Evolutionary conservation across 1,284 basidiomycete genomes (phyloP).

Genomic region (Fomitopsis betulina): DNA sequence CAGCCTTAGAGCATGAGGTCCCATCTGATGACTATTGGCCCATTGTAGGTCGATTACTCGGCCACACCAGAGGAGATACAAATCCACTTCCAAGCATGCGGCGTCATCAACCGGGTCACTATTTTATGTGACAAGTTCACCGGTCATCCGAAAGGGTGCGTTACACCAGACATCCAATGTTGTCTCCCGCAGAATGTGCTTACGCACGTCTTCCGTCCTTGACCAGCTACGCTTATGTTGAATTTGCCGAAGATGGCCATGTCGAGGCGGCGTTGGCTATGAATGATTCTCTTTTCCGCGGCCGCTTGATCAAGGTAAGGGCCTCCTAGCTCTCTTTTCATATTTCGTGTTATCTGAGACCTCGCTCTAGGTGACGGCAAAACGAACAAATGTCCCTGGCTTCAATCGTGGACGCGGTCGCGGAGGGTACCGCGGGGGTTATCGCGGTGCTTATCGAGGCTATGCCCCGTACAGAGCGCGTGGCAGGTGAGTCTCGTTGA

Average conservation of each 20-base stretch:
- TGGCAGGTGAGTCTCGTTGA: slow-evolving; percentile 58
- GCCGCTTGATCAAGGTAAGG: slow-evolving; percentile 84
- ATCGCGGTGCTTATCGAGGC: slow-evolving; percentile 62
- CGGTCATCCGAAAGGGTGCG: slow-evolving; percentile 97
- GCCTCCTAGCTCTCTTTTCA: background rate
- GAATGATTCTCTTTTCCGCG: slow-evolving; percentile 94
- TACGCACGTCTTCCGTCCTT: background rate
- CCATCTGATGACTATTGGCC: background rate
- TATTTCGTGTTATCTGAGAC: background rate
- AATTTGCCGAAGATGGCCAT: slow-evolving; percentile 93
- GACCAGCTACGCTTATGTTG: slow-evolving; percentile 93
- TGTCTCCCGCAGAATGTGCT: background rate
- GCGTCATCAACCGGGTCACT: slow-evolving; percentile 97
- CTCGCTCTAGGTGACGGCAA: slow-evolving; percentile 72
- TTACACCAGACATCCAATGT: slow-evolving; percentile 10
- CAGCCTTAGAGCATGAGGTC: background rate
- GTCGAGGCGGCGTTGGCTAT: slow-evolving; percentile 93
- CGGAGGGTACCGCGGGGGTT: slow-evolving; percentile 61
- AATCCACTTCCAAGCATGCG: slow-evolving; percentile 95
- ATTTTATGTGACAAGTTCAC: slow-evolving; percentile 99
- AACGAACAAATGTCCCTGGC: slow-evolving; percentile 91
- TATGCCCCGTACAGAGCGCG: slow-evolving; percentile 79
- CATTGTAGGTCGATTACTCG: slow-evolving; percentile 87
- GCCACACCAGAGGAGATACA: slow-evolving; percentile 99
- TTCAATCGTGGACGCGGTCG: slow-evolving; percentile 76